phyloP scores from a whole-genome alignment of 768 basidiomycete species.

The Naematelia encephala region DNA sequence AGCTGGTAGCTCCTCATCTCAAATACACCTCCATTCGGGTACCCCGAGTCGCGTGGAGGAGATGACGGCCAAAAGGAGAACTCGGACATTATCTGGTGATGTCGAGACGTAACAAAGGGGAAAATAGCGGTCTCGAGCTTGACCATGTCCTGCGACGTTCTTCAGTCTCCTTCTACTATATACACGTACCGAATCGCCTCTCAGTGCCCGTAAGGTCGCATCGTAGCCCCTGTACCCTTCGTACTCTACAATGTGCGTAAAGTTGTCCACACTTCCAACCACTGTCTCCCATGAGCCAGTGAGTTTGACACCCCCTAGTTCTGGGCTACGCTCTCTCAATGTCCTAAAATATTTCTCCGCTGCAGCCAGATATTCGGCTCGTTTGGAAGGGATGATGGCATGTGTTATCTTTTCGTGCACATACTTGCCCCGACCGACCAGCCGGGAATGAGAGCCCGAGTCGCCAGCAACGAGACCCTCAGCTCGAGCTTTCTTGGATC shows the following conservation, averaged over 20 bases:
- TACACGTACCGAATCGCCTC: slow-evolving; percentile 62
- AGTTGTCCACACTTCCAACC: slow-evolving; percentile 72
- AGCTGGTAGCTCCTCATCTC: slow-evolving; percentile 81
- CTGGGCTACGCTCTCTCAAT: slow-evolving; percentile 66
- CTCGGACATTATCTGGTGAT: slow-evolving; percentile 70
- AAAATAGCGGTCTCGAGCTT: slow-evolving; percentile 55
- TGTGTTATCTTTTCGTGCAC: slow-evolving; percentile 62
- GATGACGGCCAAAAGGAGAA: slow-evolving; percentile 93
- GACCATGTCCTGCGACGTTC: slow-evolving; percentile 25
- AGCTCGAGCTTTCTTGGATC: slow-evolving; percentile 83
- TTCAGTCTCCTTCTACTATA: slow-evolving; percentile 3
- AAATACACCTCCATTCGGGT: slow-evolving; percentile 65
- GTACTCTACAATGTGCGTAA: slow-evolving; percentile 75
- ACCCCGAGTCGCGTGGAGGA: slow-evolving; percentile 75
- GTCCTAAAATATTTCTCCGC: slow-evolving; percentile 83
- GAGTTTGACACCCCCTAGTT: slow-evolving; percentile 64
- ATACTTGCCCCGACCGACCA: slow-evolving; percentile 82
- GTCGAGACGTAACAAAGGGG: slow-evolving; percentile 69
- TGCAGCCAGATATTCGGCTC: slow-evolving; percentile 79
- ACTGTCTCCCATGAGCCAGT: slow-evolving; percentile 91
- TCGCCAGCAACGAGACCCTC: slow-evolving; percentile 59
- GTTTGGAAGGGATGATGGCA: slow-evolving; percentile 73
- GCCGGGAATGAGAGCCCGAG: slow-evolving; percentile 73
- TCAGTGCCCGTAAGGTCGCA: slow-evolving; percentile 64
- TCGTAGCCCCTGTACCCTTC: slow-evolving; percentile 90